Conservation (phyloP, 2,329 filamentous ascomycete genomes). For the Sodiomyces alkalinus region DNA sequence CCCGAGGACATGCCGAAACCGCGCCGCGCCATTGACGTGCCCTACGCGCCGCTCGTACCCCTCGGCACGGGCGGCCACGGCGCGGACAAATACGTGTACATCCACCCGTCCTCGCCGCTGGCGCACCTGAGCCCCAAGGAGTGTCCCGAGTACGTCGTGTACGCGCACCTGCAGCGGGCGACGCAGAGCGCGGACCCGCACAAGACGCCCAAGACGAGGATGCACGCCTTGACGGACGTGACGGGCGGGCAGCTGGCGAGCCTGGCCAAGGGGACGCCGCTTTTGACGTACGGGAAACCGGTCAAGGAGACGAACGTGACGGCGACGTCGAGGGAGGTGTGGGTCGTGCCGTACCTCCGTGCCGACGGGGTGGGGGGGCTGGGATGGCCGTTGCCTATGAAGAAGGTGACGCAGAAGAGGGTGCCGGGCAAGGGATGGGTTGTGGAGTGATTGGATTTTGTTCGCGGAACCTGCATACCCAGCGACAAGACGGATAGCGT, state of each 20-base stretch:
- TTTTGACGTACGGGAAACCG: constrained; percentile 77
- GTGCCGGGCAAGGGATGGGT: constrained; percentile 61
- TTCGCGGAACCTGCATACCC: too few species aligned
- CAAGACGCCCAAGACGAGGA: constrained; percentile 58
- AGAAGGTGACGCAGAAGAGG: constrained; percentile 69
- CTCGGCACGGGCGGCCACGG: constrained; percentile 28
- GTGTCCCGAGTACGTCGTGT: constrained; percentile 78
- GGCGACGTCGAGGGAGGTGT: constrained; percentile 51
- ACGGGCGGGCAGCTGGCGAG: constrained; percentile 61
- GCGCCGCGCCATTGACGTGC: constrained; percentile 76
- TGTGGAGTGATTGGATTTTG: constrained; percentile 28
- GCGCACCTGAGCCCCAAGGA: constrained; percentile 53
- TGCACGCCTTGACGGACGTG: constrained; percentile 75
- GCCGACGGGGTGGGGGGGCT: constrained; percentile 50
- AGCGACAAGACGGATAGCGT: too few species aligned
- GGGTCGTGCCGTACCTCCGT: constrained; percentile 64
- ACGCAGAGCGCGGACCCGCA: constrained; percentile 33
- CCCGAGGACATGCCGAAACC: constrained; percentile 54
- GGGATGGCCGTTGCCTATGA: constrained; percentile 77
- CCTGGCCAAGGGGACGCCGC: constrained; percentile 69
- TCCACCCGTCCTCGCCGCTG: constrained; percentile 75
- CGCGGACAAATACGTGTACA: constrained; percentile 57
- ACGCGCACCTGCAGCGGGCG: constrained; percentile 67
- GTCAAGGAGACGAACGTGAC: constrained; percentile 59
- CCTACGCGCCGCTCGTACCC: constrained; percentile 75